A percentile compares a stretch with the other conserved stretches of the same genome.
These are phyloP conservation scores for Fusarium sp. DNA, from an alignment of 2,329 filamentous ascomycete species.

Conservation along the genomic window DNA sequence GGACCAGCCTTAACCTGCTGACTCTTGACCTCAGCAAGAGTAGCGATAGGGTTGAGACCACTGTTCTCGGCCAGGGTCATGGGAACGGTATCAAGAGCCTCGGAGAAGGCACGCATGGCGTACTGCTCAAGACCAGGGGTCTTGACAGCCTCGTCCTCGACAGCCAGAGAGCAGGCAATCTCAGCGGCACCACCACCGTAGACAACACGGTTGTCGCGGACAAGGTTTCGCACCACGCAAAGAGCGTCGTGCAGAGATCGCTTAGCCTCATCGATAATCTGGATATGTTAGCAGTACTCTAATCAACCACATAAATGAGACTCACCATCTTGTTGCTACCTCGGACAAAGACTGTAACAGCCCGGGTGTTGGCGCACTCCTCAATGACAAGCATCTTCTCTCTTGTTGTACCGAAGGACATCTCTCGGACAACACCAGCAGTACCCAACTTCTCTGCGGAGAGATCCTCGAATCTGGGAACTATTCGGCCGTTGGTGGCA, in stretches of 20 bases:
- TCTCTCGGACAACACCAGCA: constrained; percentile 90
- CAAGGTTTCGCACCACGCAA: constrained; percentile 96
- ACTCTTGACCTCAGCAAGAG: constrained; percentile 93
- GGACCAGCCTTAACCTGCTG: constrained; percentile 84
- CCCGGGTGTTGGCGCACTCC: constrained; percentile 97
- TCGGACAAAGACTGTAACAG: constrained; percentile 94
- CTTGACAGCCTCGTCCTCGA: constrained; percentile 94
- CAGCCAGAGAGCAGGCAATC: constrained; percentile 95
- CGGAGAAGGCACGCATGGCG: constrained; percentile 96
- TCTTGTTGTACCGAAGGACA: constrained; percentile 95
- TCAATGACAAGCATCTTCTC: constrained; percentile 99
- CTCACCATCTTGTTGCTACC: constrained; percentile 99
- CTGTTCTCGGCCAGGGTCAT: constrained; percentile 99
- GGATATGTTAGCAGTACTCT: constrained; percentile 36
- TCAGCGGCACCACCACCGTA: constrained; percentile 97
- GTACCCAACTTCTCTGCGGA: constrained; percentile 89
- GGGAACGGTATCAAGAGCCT: constrained; percentile 91
- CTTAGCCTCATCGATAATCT: constrained; percentile 99
- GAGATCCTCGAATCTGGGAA: constrained; percentile 95
- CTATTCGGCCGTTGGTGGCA: constrained; percentile 96
- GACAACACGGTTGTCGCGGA: constrained; percentile 95
- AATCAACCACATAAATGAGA: constrained; percentile 11
- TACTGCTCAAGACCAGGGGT: constrained; percentile 98
- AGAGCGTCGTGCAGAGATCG: constrained; percentile 96
- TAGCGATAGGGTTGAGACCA: constrained; percentile 94